A percentile compares a stretch with the other conserved stretches of the same genome.
phyloP scores from a whole-genome alignment of 2,329 filamentous ascomycete species.

The Ophidiomyces ophidiicola region DNA sequence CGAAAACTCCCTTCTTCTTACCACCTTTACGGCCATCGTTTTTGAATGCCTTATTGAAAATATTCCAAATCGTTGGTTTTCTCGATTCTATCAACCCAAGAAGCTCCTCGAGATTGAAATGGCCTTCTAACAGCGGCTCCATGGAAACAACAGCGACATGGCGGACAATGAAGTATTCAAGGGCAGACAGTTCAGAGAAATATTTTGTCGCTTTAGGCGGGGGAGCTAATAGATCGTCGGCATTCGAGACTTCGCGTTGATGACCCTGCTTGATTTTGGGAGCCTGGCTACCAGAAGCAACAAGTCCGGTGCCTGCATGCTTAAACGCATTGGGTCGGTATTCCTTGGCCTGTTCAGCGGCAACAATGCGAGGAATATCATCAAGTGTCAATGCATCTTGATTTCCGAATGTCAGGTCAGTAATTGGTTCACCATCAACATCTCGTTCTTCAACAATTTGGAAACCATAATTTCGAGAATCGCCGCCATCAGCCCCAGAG shows the following conservation, averaged over 20 bases:
- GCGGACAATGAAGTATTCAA: conserved; percentile 95
- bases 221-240: conserved; percentile 36
- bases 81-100: conserved; percentile 84
- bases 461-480: conserved; percentile 47
- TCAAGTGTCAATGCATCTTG: conserved; percentile 88
- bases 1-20: conserved; percentile 92
- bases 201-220: conserved; percentile 59
- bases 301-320: conserved; percentile 59
- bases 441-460: conserved; percentile 73
- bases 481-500: conserved; percentile 36
- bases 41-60: conserved; percentile 92
- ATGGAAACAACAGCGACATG: conserved; percentile 91
- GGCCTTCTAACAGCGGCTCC: conserved; percentile 76
- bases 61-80: conserved; percentile 94
- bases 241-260: conserved; percentile 53
- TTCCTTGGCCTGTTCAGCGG: conserved; percentile 86
- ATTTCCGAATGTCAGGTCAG: conserved; percentile 75
- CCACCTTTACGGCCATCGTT: conserved; percentile 57
- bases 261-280: conserved; percentile 57
- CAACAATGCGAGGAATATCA: conserved; percentile 91
- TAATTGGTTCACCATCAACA: conserved; percentile 53
- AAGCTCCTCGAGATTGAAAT: conserved; percentile 89
- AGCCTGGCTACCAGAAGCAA: conserved; percentile 45
- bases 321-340: conserved; percentile 71
- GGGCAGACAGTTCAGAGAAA: conserved; percentile 86